A percentile compares a stretch with the other conserved stretches of the same genome.
Evolutionary conservation across 2,329 filamentous ascomycete genomes (phyloP).

Genomic region (Penicillium thymicola): DNA sequence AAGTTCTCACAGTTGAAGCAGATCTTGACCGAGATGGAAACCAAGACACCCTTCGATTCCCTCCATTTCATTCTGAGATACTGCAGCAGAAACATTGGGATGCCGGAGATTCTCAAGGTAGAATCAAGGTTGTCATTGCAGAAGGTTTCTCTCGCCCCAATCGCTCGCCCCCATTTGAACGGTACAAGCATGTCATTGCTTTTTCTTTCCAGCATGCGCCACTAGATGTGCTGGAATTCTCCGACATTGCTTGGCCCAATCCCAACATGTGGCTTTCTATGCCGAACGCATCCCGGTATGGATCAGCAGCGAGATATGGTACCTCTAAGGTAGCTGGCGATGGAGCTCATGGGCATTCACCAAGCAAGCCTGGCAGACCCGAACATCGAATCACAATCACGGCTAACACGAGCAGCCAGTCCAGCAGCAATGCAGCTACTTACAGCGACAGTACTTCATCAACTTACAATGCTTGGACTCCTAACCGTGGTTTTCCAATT

Average conservation of each 20-base stretch:
- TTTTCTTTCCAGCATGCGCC: constrained; percentile 88
- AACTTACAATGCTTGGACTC: constrained; percentile 26
- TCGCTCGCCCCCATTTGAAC: constrained; percentile 55
- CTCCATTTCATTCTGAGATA: constrained; percentile 66
- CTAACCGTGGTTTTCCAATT: constrained; percentile 31
- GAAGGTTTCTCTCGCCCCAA: constrained; percentile 62
- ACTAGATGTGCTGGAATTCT: constrained; percentile 70
- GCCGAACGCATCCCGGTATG: constrained; percentile 38
- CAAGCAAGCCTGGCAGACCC: constrained; percentile 39
- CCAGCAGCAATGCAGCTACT: constrained; percentile 9
- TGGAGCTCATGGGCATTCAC: constrained; percentile 60
- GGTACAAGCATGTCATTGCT: constrained; percentile 67
- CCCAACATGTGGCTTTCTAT: constrained; percentile 61
- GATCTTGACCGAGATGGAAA: constrained; percentile 56
- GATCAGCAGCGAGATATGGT: constrained; percentile 24
- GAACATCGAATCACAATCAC: constrained; percentile 21
- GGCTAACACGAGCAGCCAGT: constrained; percentile 17
- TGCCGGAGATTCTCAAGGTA: constrained; percentile 65
- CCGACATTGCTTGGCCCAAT: constrained; percentile 78
- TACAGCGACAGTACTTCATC: constrained; percentile 13
- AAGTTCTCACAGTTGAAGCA: constrained; percentile 17
- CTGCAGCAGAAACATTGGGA: constrained; percentile 70
- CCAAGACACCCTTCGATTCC: constrained; percentile 65
- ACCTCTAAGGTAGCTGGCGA: constrained; percentile 49
- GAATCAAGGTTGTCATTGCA: constrained; percentile 72